A percentile compares a stretch with the other conserved stretches of the same genome.
Conservation (phyloP, 306 rosid genomes). For the Cucurbita moschata region DNA sequence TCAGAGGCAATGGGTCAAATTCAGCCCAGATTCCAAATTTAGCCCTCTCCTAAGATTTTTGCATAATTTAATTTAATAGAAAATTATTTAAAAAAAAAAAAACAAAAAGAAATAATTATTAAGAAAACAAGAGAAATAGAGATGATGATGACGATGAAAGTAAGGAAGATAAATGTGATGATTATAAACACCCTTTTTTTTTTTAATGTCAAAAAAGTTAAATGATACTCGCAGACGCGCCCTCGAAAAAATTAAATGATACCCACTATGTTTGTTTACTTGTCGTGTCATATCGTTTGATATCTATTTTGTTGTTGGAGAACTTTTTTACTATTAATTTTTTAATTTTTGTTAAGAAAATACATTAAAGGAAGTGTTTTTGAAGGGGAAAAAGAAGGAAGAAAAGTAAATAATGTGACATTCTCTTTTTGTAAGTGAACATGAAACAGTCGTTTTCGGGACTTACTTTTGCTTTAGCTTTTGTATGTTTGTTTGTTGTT, state of each 20-base stretch:
- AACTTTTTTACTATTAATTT: too few species aligned
- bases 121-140: background rate
- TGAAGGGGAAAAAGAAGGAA: constrained; percentile 1
- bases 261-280: background rate
- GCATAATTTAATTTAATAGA: background rate
- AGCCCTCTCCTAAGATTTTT: background rate
- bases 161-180: background rate
- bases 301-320: too few species aligned
- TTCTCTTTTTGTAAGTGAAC: constrained; percentile 29
- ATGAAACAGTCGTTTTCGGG: background rate
- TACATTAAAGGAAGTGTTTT: background rate
- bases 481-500: constrained; percentile 17
- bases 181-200: background rate
- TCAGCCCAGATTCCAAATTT: background rate
- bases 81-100: background rate
- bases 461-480: constrained; percentile 16
- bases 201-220: background rate
- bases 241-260: background rate
- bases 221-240: constrained; percentile 9
- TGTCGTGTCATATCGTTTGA: too few species aligned
- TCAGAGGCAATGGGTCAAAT: background rate
- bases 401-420: constrained; percentile 26
- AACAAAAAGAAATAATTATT: background rate
- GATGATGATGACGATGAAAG: background rate
- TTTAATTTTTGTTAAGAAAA: too few species aligned